Base-by-base conservation (phyloP, 495 filamentous ascomycete species). In the Penicillium cataractarum region DNA sequence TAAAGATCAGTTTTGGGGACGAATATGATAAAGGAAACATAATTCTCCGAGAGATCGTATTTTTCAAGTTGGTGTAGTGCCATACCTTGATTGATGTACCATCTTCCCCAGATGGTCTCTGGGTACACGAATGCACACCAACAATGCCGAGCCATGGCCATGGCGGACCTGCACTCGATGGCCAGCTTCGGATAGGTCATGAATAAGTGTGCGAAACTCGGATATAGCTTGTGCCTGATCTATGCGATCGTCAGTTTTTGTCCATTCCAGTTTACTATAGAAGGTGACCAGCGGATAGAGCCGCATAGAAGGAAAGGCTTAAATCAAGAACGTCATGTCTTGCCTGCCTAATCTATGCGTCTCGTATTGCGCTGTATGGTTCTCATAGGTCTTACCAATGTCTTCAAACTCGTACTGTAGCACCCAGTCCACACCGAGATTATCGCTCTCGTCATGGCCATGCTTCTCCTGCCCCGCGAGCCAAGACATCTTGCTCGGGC, bases 91-190 rank as follows among this genome's bases (percentile, higher is more conserved):
- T 49, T 87, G 81, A 60, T 91, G 89, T 54, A 91, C 80, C 63
- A 90, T 68, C 21, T 72, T 74, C 29, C 76, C 78, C 2, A 81
- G 61, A 12, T 75, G 71, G 17, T 76, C 73, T n/a, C 76, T 65
- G 13, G 78, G 77, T 7, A 93, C 85, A 65, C 88, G 88, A 66
- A 91, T 80, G 74, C 93, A 97, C 42, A 99, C 80, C 46, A 99
- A 76, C 15, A 97, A 75, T 4, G 92, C 90, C 42, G 84, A 78
- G 2, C 87, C 86, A 61, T 89, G 84, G 37, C 94, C 94, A 65
- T 87, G 87, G 59, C 95, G 88, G 24, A 96, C 93, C 71, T 97
- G 94, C 19, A 90, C 89, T 3, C 88, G 84, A 50, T 97, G 83
- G 21, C 94, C 93, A 53, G 91, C 90, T 58, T 80, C 77, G 24